phyloP scores from a whole-genome alignment of 2,329 filamentous ascomycete species.

The Sclerotiophoma versabilis region DNA sequence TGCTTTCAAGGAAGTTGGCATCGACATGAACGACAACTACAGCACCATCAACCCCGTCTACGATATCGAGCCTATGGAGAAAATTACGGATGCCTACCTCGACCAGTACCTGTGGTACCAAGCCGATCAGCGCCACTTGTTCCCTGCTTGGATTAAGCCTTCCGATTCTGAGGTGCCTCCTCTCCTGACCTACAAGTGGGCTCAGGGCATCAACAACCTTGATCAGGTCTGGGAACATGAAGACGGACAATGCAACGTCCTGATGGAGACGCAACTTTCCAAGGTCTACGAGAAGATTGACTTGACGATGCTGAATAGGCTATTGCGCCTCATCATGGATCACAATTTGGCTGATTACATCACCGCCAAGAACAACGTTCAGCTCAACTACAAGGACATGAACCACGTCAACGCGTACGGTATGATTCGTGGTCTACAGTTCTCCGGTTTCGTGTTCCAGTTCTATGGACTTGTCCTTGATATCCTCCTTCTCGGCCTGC shows the following conservation, averaged over 20 bases:
- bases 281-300: constrained; percentile 99
- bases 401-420: constrained; percentile 99
- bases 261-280: constrained; percentile 98
- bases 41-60: constrained; percentile 99
- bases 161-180: constrained; percentile 98
- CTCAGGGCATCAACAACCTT: constrained; percentile 98
- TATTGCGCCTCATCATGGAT: constrained; percentile 96
- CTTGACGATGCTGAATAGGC: constrained; percentile 89
- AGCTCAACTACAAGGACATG: constrained; percentile 99
- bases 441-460: constrained; percentile 98
- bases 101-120: constrained; percentile 99
- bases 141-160: constrained; percentile 98
- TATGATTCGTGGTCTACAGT: constrained; percentile 96
- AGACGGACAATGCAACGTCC: constrained; percentile 95
- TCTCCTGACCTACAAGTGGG: constrained; percentile 96
- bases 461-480: constrained; percentile 97
- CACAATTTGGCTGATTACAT: constrained; percentile 99
- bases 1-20: constrained; percentile 98
- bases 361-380: constrained; percentile 98
- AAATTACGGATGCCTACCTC: constrained; percentile 98
- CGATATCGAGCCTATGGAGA: constrained; percentile 98
- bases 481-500: constrained; percentile 86
- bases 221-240: constrained; percentile 93
- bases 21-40: constrained; percentile 99
- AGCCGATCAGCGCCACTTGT: constrained; percentile 94